Evolutionary conservation across 2,329 filamentous ascomycete species (phyloP).

Genomic region (Fusarium sp.): DNA sequence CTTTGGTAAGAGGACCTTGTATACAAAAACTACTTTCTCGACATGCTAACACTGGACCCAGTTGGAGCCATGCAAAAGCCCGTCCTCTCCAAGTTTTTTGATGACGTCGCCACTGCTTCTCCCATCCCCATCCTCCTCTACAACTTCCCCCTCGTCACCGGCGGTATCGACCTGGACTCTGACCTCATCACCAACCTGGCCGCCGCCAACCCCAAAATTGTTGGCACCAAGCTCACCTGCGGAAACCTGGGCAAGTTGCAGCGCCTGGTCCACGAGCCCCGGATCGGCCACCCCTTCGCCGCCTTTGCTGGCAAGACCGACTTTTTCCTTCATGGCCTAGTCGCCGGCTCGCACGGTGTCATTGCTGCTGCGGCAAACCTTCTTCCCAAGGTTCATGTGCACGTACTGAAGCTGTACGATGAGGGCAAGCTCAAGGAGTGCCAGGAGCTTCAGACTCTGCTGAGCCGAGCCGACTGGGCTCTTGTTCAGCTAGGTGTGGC

Average conservation of each 20-base stretch:
- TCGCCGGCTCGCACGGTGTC: constrained; percentile 77
- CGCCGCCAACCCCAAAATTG: constrained; percentile 61
- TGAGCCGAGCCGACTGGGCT: constrained; percentile 77
- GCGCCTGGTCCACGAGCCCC: constrained; percentile 51
- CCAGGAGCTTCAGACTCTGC: constrained; percentile 69
- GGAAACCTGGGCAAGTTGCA: constrained; percentile 72
- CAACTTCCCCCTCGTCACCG: constrained; percentile 71
- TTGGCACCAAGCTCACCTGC: constrained; percentile 72
- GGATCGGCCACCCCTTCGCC: constrained; percentile 61
- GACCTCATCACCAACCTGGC: constrained; percentile 49
- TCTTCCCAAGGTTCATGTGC: constrained; percentile 72
- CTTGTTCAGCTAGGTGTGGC: constrained; percentile 76
- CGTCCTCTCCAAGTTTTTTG: constrained; percentile 70
- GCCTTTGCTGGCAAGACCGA: constrained; percentile 79
- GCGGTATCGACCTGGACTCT: constrained; percentile 69
- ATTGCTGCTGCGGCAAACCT: constrained; percentile 79
- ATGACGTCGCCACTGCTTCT: constrained; percentile 65
- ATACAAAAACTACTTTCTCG: no score
- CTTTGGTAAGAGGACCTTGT: constrained; percentile 72
- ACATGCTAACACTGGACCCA: no score
- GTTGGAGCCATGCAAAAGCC: constrained; percentile 54
- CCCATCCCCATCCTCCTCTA: constrained; percentile 72
- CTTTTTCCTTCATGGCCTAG: constrained; percentile 76
- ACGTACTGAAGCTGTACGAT: constrained; percentile 70
- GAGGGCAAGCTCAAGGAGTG: constrained; percentile 69